Evolutionary conservation across 2,329 filamentous ascomycete genomes (phyloP).

Genomic region (Colletotrichum sp.): DNA sequence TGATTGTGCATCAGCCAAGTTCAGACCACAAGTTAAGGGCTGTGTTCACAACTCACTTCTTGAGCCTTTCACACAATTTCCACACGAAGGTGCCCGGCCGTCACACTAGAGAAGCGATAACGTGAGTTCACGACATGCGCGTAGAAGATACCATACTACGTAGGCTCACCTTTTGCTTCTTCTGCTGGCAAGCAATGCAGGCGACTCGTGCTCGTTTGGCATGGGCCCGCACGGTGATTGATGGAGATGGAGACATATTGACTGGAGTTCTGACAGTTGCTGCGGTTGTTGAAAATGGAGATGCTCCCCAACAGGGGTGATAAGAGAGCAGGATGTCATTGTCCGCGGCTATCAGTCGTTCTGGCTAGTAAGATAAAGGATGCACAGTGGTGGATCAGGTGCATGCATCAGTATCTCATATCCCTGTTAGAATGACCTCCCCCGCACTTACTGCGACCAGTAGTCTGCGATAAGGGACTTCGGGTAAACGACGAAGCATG

Average conservation of each 20-base stretch:
- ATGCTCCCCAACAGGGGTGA: neutral
- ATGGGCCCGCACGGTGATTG: neutral
- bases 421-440: neutral
- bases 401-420: neutral
- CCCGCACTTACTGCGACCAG: neutral
- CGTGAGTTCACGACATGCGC: neutral
- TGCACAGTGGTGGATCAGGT: neutral
- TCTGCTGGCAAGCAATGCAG: neutral
- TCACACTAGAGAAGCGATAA: neutral
- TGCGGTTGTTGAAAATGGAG: neutral
- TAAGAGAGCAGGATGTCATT: neutral
- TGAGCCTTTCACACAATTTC: neutral
- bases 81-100: neutral
- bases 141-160: accelerated
- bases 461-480: neutral
- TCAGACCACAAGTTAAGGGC: accelerated
- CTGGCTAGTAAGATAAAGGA: neutral
- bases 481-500: neutral
- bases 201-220: neutral
- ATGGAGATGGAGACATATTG: neutral
- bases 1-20: neutral
- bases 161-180: neutral
- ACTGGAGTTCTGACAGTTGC: neutral
- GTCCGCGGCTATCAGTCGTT: neutral
- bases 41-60: neutral